phyloP scores from a whole-genome alignment of 768 basidiomycete species.

The Boletales sp. region DNA sequence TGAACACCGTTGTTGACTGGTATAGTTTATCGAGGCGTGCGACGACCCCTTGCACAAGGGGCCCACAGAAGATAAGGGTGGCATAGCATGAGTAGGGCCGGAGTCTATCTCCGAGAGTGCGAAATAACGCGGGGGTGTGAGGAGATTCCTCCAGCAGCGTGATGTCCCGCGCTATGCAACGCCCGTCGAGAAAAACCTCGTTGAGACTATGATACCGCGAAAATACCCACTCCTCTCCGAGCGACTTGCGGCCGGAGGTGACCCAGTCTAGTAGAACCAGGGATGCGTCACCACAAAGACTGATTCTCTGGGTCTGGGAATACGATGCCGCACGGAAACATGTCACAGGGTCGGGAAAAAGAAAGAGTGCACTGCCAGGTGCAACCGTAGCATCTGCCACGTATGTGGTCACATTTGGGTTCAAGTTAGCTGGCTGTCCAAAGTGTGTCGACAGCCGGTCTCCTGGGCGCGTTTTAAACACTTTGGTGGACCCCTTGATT shows the following conservation, averaged over 20 bases:
- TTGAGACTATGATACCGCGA: constrained; percentile 82
- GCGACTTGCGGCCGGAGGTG: constrained; percentile 79
- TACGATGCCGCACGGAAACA: constrained; percentile 86
- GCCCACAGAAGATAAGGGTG: constrained; percentile 77
- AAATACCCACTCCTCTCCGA: constrained; percentile 90
- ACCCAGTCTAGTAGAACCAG: constrained; percentile 86
- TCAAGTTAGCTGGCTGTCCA: constrained; percentile 7
- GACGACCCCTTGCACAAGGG: constrained; percentile 48
- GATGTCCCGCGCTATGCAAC: constrained; percentile 70
- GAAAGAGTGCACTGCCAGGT: constrained; percentile 56
- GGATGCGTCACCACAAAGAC: constrained; percentile 56
- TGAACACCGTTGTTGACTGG: constrained; percentile 59
- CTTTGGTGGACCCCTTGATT: constrained; percentile 84
- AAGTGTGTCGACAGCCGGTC: constrained; percentile 48
- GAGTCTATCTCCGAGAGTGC: constrained; percentile 57
- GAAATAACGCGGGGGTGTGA: constrained; percentile 29
- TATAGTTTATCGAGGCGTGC: constrained; percentile 47
- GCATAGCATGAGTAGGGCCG: constrained; percentile 89
- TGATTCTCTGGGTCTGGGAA: constrained; percentile 78
- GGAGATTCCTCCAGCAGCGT: constrained; percentile 62
- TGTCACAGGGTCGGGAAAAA: constrained; percentile 91
- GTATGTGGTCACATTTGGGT: constrained; percentile 49
- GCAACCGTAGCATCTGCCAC: constrained; percentile 56
- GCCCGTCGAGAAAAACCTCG: constrained; percentile 67
- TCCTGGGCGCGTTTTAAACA: constrained; percentile 80